Evolutionary conservation across 2,329 filamentous ascomycete species (phyloP), one percentile per base, ranked within the genome.

Genomic region (Achaetomium macrosporum): DNA sequence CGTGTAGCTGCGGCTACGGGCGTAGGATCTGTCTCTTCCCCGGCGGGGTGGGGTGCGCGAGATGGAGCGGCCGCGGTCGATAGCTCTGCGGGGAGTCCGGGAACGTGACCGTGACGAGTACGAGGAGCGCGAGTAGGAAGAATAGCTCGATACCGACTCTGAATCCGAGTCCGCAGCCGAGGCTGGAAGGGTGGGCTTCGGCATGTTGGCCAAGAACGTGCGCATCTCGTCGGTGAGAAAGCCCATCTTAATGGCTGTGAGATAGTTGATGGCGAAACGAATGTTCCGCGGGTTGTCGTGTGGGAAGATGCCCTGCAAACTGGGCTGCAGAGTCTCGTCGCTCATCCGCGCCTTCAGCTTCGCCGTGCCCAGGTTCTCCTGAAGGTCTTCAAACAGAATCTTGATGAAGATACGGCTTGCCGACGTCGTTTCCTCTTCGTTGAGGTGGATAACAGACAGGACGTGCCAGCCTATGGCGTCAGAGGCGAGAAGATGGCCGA

Each of bases 371-470:
- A 96, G 79, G 56, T 89, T 87, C 70, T 96, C 90, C 5, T 85
- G 81, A 20, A 97, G 81, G 64, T 96, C 90, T 68, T 97, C 90
- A 67, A 99, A 95, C 12, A 99, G 73, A 53, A 97, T 97, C 75
- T 96, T 97, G 76, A 99, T 88, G 67, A 97, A 99, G 69, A 99
- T 97, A 75, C 93, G 89, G 61, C 89, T 95, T 57, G 90, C 93
- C 2, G 90, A 92, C 0, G 92, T 99, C 0, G 93, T 99, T 65
- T 99, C 93, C 54, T 97, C 92, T 68, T 99, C 91, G 65, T 93
- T 99, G 47, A 99, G 74, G 67, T 91, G 91, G 56, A 99, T 83
- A 50, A 85, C 79, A 0, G 85, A 88, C 43, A 99, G 71, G 19
- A 89, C 86, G 65, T 97, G 89, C 93, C 93, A 97, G 54, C 88